A percentile compares a stretch with the other conserved stretches of the same genome.
Evolutionary conservation across 2,329 filamentous ascomycete species (phyloP).

Genomic region (Alternaria metachromatica): DNA sequence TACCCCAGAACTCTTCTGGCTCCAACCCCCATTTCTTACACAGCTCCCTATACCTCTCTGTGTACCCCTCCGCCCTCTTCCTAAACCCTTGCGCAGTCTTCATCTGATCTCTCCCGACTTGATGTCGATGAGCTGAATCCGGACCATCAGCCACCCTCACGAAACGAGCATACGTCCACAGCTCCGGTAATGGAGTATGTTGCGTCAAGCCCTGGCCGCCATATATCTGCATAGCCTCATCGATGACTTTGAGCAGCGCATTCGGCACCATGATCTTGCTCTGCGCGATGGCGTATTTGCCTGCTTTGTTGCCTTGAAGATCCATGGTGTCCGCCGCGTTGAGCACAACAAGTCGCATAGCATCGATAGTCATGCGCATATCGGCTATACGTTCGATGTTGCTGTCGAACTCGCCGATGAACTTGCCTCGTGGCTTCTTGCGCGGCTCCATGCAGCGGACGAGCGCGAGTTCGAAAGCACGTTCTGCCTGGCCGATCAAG

Average conservation of each 20-base stretch:
- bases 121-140: slow-evolving; percentile 52
- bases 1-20: slow-evolving; percentile 39
- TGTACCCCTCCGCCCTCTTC: slow-evolving; percentile 46
- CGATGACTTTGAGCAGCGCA: slow-evolving; percentile 49
- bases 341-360: slow-evolving; percentile 50
- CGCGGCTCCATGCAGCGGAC: slow-evolving; percentile 47
- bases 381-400: slow-evolving; percentile 53
- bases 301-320: slow-evolving; percentile 50
- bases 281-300: slow-evolving; percentile 51
- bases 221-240: slow-evolving; percentile 54
- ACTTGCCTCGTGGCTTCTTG: slow-evolving; percentile 50
- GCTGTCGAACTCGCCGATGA: slow-evolving; percentile 51
- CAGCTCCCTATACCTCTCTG: slow-evolving; percentile 43
- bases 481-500: slow-evolving; percentile 52
- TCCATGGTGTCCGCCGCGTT: slow-evolving; percentile 55
- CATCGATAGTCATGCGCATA: slow-evolving; percentile 52
- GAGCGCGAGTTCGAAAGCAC: slow-evolving; percentile 51
- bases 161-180: slow-evolving; percentile 54
- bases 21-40: slow-evolving; percentile 44
- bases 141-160: slow-evolving; percentile 53
- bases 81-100: slow-evolving; percentile 48
- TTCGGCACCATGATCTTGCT: slow-evolving; percentile 54
- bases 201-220: slow-evolving; percentile 53
- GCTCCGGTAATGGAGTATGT: slow-evolving; percentile 51
- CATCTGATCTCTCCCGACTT: slow-evolving; percentile 52